Conservation (phyloP, 192 early-diverging fungal species). For the Coemansia sp. region DNA sequence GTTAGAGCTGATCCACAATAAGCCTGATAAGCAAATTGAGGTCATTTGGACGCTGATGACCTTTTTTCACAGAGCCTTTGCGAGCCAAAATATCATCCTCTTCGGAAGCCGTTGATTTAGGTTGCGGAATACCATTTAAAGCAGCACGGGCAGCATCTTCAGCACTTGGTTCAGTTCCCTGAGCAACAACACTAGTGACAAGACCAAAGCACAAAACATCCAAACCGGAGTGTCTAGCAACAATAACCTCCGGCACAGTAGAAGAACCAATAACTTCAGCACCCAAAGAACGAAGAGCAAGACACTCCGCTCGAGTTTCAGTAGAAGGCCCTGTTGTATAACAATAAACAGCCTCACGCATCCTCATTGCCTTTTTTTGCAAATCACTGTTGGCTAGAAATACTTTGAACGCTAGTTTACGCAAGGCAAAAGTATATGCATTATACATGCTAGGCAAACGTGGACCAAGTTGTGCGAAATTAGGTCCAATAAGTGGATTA, state of each 20-base stretch:
- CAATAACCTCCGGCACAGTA: slow-evolving; percentile 84
- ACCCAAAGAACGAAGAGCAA: slow-evolving; percentile 66
- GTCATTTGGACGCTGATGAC: slow-evolving; percentile 41
- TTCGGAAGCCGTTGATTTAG: slow-evolving; percentile 6
- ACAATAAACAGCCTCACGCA: slow-evolving; percentile 80
- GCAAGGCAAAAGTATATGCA: slow-evolving; percentile 78
- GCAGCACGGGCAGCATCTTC: slow-evolving; percentile 37
- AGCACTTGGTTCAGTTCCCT: slow-evolving; percentile 32
- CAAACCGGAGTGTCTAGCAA: slow-evolving; percentile 82
- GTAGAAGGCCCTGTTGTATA: slow-evolving; percentile 90
- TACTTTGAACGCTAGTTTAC: slow-evolving; percentile 62
- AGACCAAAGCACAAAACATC: slow-evolving; percentile 75
- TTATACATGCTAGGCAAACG: slow-evolving; percentile 85
- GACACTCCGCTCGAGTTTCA: slow-evolving; percentile 82
- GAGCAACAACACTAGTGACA: slow-evolving; percentile 71
- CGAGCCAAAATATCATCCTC: slow-evolving; percentile 42
- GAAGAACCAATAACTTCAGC: slow-evolving; percentile 88
- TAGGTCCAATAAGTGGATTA: slow-evolving; percentile 83
- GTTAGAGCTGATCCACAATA: slow-evolving; percentile 31
- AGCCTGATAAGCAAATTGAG: slow-evolving; percentile 36
- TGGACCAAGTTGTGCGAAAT: slow-evolving; percentile 76
- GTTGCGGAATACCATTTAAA: slow-evolving; percentile 22
- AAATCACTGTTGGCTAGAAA: slow-evolving; percentile 29
- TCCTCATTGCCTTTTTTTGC: slow-evolving; percentile 32
- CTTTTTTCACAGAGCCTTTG: slow-evolving; percentile 41